Conservation (phyloP, 164 flowering plant species). For the Chimonanthus salicifolius region DNA sequence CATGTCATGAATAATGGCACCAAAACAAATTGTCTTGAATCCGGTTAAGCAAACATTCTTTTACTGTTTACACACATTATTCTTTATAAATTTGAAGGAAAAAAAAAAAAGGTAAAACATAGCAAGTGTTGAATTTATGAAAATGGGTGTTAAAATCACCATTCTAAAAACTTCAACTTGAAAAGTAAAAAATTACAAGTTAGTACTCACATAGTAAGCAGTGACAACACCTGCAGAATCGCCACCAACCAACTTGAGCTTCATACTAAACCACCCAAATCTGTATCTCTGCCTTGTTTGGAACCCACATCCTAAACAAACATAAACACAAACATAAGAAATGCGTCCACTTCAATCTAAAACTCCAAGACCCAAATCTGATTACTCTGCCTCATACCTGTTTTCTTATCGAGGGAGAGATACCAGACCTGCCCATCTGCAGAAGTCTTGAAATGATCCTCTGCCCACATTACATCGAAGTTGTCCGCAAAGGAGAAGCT, state of each 20-base stretch:
- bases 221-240: constrained; percentile 97
- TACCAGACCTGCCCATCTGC: constrained; percentile 85
- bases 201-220: constrained; percentile 75
- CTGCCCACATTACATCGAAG: constrained; percentile 77
- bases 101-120: too few relatives aligned
- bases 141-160: too few relatives aligned
- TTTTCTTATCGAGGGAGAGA: constrained; percentile 67
- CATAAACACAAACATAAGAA: background rate
- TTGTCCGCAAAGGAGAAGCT: constrained; percentile 48
- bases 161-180: too few relatives aligned
- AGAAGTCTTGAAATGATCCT: constrained; percentile 72
- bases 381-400: constrained; percentile 43
- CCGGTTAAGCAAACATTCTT: too few relatives aligned
- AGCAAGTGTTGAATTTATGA: too few relatives aligned
- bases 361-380: background rate
- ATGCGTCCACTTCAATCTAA: background rate
- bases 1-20: too few relatives aligned
- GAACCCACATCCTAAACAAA: constrained; percentile 71
- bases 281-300: constrained; percentile 76
- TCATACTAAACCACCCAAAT: constrained; percentile 99
- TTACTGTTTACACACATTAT: too few relatives aligned
- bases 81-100: too few relatives aligned
- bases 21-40: too few relatives aligned
- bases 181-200: too few relatives aligned
- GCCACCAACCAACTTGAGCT: constrained; percentile 81